phyloP scores from a whole-genome alignment of 2,329 filamentous ascomycete species.

The Alternaria brassicae region DNA sequence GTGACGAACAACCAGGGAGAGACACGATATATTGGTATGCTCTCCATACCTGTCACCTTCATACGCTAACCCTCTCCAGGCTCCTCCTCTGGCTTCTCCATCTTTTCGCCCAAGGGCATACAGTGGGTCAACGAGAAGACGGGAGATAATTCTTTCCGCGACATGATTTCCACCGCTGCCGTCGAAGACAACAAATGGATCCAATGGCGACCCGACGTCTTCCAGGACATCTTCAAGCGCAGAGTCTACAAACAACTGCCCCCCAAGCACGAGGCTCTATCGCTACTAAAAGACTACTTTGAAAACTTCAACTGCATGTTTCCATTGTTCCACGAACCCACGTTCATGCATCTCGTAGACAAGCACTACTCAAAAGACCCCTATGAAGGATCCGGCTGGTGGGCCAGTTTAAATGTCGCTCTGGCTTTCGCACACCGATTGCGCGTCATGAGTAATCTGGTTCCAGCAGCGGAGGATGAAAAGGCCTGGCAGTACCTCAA shows the following conservation, averaged over 20 bases:
- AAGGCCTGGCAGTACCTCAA: slow-evolving; percentile 97
- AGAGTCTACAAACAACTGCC: slow-evolving; percentile 84
- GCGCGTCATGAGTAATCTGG: slow-evolving; percentile 93
- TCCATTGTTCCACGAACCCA: slow-evolving; percentile 94
- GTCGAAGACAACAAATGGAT: slow-evolving; percentile 95
- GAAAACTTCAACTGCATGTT: slow-evolving; percentile 99
- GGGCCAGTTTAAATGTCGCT: slow-evolving; percentile 94
- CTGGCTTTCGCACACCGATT: slow-evolving; percentile 92
- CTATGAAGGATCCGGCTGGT: slow-evolving; percentile 96
- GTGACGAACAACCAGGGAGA: slow-evolving; percentile 95
- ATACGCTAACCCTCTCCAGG: slow-evolving; percentile 60
- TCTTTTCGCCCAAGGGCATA: slow-evolving; percentile 97
- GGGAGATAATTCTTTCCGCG: slow-evolving; percentile 91
- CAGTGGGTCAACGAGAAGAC: slow-evolving; percentile 99
- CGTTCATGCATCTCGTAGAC: slow-evolving; percentile 97
- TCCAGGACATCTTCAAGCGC: slow-evolving; percentile 87
- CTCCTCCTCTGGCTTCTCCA: slow-evolving; percentile 96
- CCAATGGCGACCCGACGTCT: slow-evolving; percentile 98
- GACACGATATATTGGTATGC: slow-evolving; percentile 89
- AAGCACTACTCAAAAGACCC: slow-evolving; percentile 91
- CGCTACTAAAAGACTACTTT: slow-evolving; percentile 90
- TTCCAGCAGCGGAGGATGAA: slow-evolving; percentile 87
- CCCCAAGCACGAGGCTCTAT: slow-evolving; percentile 84
- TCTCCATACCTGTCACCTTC: not conserved
- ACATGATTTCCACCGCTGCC: slow-evolving; percentile 88